A percentile compares a stretch with the other conserved stretches of the same genome.
Evolutionary conservation across 139 green algal species (phyloP).

Genomic region (Chlorella sp.): DNA sequence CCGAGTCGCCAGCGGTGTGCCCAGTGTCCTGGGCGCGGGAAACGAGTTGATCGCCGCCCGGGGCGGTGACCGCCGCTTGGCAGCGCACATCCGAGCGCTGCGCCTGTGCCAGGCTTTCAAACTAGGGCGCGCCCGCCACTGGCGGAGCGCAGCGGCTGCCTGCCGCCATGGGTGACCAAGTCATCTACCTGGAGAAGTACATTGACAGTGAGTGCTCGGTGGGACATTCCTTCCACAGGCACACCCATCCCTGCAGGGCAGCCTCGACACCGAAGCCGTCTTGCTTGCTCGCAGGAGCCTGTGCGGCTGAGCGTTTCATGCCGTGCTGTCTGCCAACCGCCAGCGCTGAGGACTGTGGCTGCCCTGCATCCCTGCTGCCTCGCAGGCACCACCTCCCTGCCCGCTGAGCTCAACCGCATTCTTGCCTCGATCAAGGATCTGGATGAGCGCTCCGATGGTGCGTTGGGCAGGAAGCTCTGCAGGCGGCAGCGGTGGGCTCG

Average conservation of each 20-base stretch:
- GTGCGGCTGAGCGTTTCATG: not conserved
- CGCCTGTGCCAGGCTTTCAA: no score
- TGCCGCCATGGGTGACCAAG: constrained; percentile 51
- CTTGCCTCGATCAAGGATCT: constrained; percentile 81
- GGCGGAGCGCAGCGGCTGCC: not conserved
- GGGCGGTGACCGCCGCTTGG: no score
- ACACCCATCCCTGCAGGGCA: not conserved
- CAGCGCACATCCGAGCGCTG: no score
- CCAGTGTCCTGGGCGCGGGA: no score
- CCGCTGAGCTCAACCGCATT: constrained; percentile 74
- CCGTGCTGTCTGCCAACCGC: not conserved
- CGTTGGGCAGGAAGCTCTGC: not conserved
- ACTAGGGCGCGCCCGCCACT: no score
- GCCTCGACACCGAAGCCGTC: not conserved
- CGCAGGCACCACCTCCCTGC: constrained; percentile 59
- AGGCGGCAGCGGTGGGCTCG: not conserved
- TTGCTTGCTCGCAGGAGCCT: not conserved
- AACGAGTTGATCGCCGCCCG: no score
- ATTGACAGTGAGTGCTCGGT: constrained; percentile 64
- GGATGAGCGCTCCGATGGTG: constrained; percentile 68
- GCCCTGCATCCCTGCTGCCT: not conserved
- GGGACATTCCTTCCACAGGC: not conserved
- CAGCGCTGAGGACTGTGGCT: not conserved
- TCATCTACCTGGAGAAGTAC: constrained; percentile 80
- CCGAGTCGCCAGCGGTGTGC: no score